These are phyloP conservation scores for Zymoseptoria brevis DNA, from an alignment of 2,329 filamentous ascomycete genomes.

Conservation along the genomic window DNA sequence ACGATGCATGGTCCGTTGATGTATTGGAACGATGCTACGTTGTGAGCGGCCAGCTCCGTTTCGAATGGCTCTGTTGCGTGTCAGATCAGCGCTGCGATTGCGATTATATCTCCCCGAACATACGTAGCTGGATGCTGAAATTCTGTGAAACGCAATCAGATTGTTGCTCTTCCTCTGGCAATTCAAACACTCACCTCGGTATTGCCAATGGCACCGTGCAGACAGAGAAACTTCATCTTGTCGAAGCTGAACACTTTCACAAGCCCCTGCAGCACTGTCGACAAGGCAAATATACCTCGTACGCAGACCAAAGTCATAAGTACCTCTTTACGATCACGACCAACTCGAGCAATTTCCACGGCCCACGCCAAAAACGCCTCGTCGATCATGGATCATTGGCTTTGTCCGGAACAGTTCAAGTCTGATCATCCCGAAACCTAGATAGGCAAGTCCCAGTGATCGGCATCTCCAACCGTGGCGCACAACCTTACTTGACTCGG, in stretches of 20 bases:
- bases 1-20: constrained; percentile 28
- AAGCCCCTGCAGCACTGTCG: background rate
- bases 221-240: constrained; percentile 50
- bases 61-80: constrained; percentile 32
- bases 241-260: background rate
- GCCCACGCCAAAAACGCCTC: background rate
- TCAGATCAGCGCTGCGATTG: background rate
- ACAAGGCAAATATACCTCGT: background rate
- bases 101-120: background rate
- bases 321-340: too few relatives aligned
- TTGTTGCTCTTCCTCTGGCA: constrained; percentile 35
- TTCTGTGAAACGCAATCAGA: background rate
- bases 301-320: background rate
- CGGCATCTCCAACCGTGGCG: background rate
- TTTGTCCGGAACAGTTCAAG: background rate
- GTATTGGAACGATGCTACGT: constrained; percentile 35
- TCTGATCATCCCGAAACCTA: background rate
- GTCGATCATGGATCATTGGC: background rate
- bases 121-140: background rate
- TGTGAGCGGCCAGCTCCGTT: constrained; percentile 22
- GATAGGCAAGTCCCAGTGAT: background rate
- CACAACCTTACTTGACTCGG: too few relatives aligned
- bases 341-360: background rate
- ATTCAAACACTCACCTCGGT: constrained; percentile 38
- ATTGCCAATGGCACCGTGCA: constrained; percentile 52